phyloP scores from a whole-genome alignment of 1,139 yeast genomes.

The Wickerhamiella infanticola region DNA sequence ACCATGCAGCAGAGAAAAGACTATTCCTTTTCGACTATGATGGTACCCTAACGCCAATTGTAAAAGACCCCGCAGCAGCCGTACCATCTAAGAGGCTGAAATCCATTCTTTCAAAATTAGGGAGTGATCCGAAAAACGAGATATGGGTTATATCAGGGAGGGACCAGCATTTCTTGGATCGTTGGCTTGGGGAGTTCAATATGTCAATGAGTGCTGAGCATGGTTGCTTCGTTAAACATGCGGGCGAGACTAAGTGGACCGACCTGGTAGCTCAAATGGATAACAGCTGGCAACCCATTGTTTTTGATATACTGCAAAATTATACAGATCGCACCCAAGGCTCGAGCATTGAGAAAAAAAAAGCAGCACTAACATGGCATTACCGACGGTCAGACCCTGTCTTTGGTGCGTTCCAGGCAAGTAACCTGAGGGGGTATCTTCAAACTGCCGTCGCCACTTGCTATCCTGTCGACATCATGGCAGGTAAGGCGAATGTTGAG shows the following conservation, averaged over 20 bases:
- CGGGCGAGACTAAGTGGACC: conserved; percentile 50
- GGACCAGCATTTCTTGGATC: conserved; percentile 76
- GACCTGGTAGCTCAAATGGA: conserved; percentile 72
- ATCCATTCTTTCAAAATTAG: conserved; percentile 41
- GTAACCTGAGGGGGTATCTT: conserved; percentile 51
- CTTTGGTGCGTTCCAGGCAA: conserved; percentile 75
- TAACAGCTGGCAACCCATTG: conserved; percentile 87
- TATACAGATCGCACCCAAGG: conserved; percentile 89
- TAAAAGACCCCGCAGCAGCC: conserved; percentile 95
- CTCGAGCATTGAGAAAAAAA: conserved; percentile 68
- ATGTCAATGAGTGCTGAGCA: conserved; percentile 92
- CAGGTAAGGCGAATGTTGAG: conserved; percentile 91
- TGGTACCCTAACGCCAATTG: conserved; percentile 94
- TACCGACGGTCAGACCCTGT: conserved; percentile 91
- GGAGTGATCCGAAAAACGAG: conserved; percentile 65
- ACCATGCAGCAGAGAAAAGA: conserved; percentile 47
- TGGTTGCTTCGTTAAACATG: conserved; percentile 81
- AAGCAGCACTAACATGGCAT: conserved; percentile 96
- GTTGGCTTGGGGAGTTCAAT: conserved; percentile 61
- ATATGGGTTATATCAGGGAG: conserved; percentile 96
- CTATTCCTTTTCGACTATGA: conserved; percentile 88
- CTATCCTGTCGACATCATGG: conserved; percentile 90
- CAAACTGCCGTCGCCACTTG: conserved; percentile 42
- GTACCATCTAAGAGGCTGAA: conserved; percentile 70
- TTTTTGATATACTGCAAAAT: conserved; percentile 51